Conservation (phyloP, 352 stramenopile species). For the Phytophthora pini region DNA sequence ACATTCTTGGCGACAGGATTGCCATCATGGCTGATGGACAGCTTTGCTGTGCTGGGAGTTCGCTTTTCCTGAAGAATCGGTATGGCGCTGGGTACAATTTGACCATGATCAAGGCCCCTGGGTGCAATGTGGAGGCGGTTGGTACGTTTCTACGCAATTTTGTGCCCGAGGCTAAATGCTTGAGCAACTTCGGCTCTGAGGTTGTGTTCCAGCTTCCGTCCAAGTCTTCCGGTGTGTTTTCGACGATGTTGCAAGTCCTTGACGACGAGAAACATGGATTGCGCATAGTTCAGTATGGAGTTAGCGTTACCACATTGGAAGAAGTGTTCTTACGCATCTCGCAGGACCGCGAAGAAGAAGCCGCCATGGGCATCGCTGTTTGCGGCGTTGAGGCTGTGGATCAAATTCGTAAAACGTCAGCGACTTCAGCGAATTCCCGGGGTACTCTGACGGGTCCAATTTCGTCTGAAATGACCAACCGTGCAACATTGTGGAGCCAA, state of each 20-base stretch:
- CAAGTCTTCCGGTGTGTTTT: conserved; percentile 86
- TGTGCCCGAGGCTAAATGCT: conserved; percentile 71
- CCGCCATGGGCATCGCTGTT: conserved; percentile 13
- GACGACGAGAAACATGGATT: conserved; percentile 52
- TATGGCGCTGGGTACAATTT: conserved; percentile 93
- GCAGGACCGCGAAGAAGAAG: conserved; percentile 49
- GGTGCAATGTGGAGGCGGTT: conserved; percentile 45
- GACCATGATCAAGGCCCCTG: conserved; percentile 59
- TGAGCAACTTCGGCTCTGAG: conserved; percentile 95
- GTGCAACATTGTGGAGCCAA: conserved; percentile 48
- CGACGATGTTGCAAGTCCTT: conserved; percentile 91
- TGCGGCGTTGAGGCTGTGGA: conserved; percentile 35
- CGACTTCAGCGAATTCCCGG: conserved; percentile 44
- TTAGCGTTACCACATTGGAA: conserved; percentile 99
- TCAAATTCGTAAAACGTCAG: conserved; percentile 46
- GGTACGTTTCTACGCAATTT: conserved; percentile 50
- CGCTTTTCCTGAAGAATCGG: conserved; percentile 94
- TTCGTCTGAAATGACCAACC: conserved; percentile 26
- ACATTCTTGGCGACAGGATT: conserved; percentile 80
- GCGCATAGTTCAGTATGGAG: conserved; percentile 91
- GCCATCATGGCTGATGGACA: conserved; percentile 94
- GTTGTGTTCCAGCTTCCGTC: conserved; percentile 95
- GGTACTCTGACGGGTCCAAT: conserved; percentile 25
- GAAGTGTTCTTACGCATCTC: conserved; percentile 96
- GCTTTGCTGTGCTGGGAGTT: conserved; percentile 85